These are phyloP conservation scores for Myochromella boudieri DNA, from an alignment of 768 basidiomycete species.

Conservation along the genomic window DNA sequence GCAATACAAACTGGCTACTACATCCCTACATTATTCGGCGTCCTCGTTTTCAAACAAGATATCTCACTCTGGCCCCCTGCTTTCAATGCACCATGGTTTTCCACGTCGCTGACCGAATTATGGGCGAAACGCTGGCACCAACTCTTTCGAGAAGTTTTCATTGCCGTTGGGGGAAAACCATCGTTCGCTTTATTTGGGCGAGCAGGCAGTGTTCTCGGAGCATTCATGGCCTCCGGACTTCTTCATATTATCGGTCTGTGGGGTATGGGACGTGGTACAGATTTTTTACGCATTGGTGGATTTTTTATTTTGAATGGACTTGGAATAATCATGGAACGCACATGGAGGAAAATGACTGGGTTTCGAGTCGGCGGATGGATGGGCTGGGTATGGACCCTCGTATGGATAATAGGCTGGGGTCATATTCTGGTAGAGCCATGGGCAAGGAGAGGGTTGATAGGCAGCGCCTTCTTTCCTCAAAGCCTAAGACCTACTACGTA, in stretches of 20 bases:
- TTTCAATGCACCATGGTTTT: constrained; percentile 55
- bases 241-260: constrained; percentile 59
- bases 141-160: constrained; percentile 56
- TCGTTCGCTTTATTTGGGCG: constrained; percentile 44
- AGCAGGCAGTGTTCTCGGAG: constrained; percentile 50
- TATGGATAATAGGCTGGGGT: constrained; percentile 49
- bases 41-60: constrained; percentile 46
- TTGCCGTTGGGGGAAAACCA: constrained; percentile 49
- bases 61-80: constrained; percentile 63
- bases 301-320: constrained; percentile 62
- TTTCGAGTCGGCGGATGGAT: constrained; percentile 42
- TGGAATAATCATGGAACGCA: constrained; percentile 48
- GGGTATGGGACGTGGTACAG: constrained; percentile 55
- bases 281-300: constrained; percentile 40
- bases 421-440: constrained; percentile 51
- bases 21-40: constrained; percentile 39
- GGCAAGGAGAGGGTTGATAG: constrained; percentile 40
- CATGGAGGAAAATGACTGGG: constrained; percentile 46
- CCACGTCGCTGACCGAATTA: constrained; percentile 59
- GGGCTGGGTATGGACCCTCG: constrained; percentile 52
- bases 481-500: constrained; percentile 31
- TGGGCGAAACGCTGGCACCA: constrained; percentile 75
- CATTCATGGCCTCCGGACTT: constrained; percentile 59
- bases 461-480: constrained; percentile 37
- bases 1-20: constrained; percentile 45